Base-by-base conservation (phyloP, 805 yeast genomes). In the Candida boidinii region DNA sequence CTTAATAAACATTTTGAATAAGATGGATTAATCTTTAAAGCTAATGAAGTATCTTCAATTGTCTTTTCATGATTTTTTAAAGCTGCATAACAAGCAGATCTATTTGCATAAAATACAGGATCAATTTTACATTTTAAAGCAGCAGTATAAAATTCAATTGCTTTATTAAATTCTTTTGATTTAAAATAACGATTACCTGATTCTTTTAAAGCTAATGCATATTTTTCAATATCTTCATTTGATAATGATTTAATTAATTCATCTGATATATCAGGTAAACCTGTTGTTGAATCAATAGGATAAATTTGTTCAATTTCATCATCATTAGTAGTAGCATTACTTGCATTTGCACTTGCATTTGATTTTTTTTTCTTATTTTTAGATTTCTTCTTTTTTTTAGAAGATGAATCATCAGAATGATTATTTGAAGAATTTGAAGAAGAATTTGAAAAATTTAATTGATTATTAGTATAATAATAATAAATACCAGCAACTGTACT, bases 1-100 rank as follows among this genome's bases (percentile, higher is more conserved):
- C 99, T 85, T 49, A 85, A 65, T 41, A 87, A 67, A 59, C 96
- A 92, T 65, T 92, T 92, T 49, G 84, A 66, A 62, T 92, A 90
- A 54, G 82, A 90, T 10, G 95, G 95, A 56, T 86, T 82, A 49
- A 90, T 63, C 48, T 76, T 70, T 49, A 92, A 70, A 19, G 97
- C 98, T 39, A 70, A 72, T 15, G 95, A 75, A 36, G 96, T 82
- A 56, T 87, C 96, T 45, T 76, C 83, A 42, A 92, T 70, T 29
- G 88, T 95, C 54, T 86, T 79, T 47, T 84, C 86, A 54, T 75
- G 77, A 41, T 87, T 74, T 42, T 77, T 73, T 44, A 84, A 65
- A 7, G 94, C 85, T 32, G 88, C 82, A 62, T 83, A 83, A 61
- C 96, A 90, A 13, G 98, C 98, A 19, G 97, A 87, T 61, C 96